phyloP scores from a whole-genome alignment of 768 basidiomycete genomes.

The Lepiota venenata region DNA sequence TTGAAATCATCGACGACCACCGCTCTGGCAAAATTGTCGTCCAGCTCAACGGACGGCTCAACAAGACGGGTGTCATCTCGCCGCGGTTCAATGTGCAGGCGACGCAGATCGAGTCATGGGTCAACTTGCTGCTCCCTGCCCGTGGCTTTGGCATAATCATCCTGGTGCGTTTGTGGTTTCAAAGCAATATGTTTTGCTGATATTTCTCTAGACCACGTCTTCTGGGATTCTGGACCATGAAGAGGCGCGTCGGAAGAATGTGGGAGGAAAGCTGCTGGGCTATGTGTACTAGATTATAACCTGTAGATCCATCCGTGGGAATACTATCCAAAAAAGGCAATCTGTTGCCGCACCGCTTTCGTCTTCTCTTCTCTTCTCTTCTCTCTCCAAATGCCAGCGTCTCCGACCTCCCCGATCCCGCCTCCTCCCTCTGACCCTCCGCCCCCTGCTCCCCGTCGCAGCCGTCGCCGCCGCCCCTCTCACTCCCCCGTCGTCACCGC shows the following conservation, averaged over 20 bases:
- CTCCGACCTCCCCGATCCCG: background rate
- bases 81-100: constrained; percentile 97
- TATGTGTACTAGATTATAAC: constrained; percentile 90
- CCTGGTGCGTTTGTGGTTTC: constrained; percentile 59
- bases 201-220: constrained; percentile 74
- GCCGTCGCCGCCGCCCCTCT: constrained; percentile 20
- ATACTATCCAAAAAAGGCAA: background rate
- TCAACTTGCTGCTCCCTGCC: constrained; percentile 93
- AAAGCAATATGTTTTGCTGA: no score
- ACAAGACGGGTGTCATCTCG: constrained; percentile 99
- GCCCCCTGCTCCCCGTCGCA: constrained; percentile 43
- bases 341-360: background rate
- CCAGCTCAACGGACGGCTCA: constrained; percentile 96
- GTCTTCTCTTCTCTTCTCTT: no score
- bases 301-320: constrained; percentile 1
- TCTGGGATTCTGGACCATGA: constrained; percentile 99
- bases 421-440: background rate
- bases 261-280: constrained; percentile 92
- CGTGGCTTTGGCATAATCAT: constrained; percentile 97
- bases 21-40: constrained; percentile 97
- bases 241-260: constrained; percentile 97
- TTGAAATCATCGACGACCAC: constrained; percentile 98
- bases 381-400: background rate
- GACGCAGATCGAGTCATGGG: constrained; percentile 91
- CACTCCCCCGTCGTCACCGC: constrained; percentile 43